Conservation (phyloP, 1,284 basidiomycete genomes). For the Tilletiopsis washingtonensis region DNA sequence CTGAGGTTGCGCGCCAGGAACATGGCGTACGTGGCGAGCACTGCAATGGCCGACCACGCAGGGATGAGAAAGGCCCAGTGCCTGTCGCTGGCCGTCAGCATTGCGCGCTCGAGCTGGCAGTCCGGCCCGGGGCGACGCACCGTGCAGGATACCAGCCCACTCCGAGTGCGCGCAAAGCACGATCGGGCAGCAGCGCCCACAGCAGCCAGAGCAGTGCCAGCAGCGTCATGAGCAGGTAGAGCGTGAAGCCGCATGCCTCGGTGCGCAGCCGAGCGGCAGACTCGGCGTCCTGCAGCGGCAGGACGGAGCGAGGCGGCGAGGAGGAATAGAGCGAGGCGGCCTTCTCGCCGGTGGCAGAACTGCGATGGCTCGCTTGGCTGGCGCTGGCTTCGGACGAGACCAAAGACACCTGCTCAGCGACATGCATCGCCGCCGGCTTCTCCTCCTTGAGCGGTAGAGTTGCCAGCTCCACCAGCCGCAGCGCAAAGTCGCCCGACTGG, state of each 20-base stretch:
- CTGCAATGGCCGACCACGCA: neutral
- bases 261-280: too few relatives aligned
- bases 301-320: too few relatives aligned
- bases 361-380: too few relatives aligned
- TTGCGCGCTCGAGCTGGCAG: neutral
- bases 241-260: neutral
- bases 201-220: neutral
- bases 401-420: too few relatives aligned
- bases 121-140: neutral
- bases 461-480: conserved; percentile 5
- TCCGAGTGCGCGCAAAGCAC: neutral
- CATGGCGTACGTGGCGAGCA: neutral
- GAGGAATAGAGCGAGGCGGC: too few relatives aligned
- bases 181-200: neutral
- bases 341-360: too few relatives aligned
- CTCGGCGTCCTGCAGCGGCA: too few relatives aligned
- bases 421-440: too few relatives aligned
- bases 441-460: too few relatives aligned
- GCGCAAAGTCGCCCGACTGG: conserved; percentile 22
- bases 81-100: neutral
- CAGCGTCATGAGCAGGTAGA: neutral
- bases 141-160: neutral
- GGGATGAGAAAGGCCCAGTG: neutral
- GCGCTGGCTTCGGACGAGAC: too few relatives aligned
- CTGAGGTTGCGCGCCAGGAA: neutral